Conservation (phyloP, 2,329 filamentous ascomycete species). For the Phialocephala sp. region DNA sequence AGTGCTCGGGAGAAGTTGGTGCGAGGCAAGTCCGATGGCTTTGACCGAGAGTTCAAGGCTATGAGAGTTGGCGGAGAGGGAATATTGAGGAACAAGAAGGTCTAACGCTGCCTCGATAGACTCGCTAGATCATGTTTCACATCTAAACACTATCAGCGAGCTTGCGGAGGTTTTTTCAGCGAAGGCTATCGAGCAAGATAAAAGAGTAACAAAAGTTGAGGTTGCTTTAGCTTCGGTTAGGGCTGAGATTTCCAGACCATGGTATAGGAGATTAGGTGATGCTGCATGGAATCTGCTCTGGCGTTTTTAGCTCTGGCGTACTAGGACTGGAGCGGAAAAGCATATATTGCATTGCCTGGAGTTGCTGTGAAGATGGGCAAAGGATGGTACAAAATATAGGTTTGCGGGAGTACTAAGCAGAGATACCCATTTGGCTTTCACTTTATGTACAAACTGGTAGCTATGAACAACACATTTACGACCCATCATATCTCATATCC, state of each 20-base stretch:
- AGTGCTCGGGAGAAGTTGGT: slow-evolving; percentile 38
- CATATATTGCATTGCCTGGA: slow-evolving; percentile 1
- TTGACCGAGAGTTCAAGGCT: slow-evolving; percentile 19
- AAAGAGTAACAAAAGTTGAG: neutral
- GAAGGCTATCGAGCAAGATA: neutral
- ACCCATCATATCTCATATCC: slow-evolving; percentile 19
- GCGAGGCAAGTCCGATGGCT: slow-evolving; percentile 16
- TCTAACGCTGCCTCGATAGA: slow-evolving; percentile 16
- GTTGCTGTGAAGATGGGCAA: neutral
- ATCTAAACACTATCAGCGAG: slow-evolving; percentile 5
- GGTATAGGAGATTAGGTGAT: neutral
- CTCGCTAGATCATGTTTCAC: slow-evolving; percentile 3
- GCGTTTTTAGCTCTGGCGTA: neutral
- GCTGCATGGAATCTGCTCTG: slow-evolving; percentile 1
- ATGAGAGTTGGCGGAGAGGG: slow-evolving; percentile 19
- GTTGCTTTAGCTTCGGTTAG: neutral
- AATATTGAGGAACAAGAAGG: slow-evolving; percentile 23
- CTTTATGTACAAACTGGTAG: slow-evolving; percentile 28
- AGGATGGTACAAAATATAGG: neutral
- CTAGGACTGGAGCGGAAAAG: neutral
- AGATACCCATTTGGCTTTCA: slow-evolving; percentile 16
- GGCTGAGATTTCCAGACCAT: neutral
- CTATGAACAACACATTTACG: slow-evolving; percentile 21
- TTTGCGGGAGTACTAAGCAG: neutral
- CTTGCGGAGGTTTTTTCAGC: neutral